Evolutionary conservation across 2,329 filamentous ascomycete species (phyloP), one percentile per base, ranked within the genome.

Genomic region (Lasiodiplodia sp.): DNA sequence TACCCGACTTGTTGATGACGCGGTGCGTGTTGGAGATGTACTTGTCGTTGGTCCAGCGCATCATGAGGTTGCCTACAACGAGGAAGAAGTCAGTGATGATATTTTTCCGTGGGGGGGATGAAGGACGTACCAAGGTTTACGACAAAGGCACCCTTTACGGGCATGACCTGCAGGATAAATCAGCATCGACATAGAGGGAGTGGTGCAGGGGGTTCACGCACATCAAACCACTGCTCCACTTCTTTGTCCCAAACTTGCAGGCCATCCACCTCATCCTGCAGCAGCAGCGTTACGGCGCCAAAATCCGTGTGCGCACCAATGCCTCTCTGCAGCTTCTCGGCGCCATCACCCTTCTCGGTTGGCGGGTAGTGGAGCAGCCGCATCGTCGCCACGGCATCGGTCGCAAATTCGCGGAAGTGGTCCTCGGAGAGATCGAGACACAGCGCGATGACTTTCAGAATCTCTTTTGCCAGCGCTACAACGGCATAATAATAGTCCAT

Each of bases 261-360:
- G 2, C 78, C 80, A 40, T 76, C 77, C 0, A 82, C 78, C 4
- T 80, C 77, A 57, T 80, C 80, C 70, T 83, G 82, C 23, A 83
- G 71, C 1, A 82, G 72, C 2, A 82, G 71, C 16, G 81, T 82
- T 3, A 83, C 74, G 34, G 76, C 78, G 3, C 80, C 81, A 56
- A 83, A 83, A 56, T 83, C 81, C 0, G 78, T 82, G 66, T 83
- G 81, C 1, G 81, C 82, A 1, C 81, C 81, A 28, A 82, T 80
- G 0, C 82, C 81, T 0, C 80, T 72, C 18, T 76, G 79, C 34
- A 80, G 68, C 69, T 75, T 77, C 56, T 75, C 71, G 12, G 82
- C 79, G 21, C 73, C 73, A 31, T 81, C 78, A 0, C 77, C 75
- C 1, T 79, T 78, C 63, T 82, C 79, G 0, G 77, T 75, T 3